Evolutionary conservation across 2,329 filamentous ascomycete genomes (phyloP).

Genomic region (Cladorrhinum sp.): DNA sequence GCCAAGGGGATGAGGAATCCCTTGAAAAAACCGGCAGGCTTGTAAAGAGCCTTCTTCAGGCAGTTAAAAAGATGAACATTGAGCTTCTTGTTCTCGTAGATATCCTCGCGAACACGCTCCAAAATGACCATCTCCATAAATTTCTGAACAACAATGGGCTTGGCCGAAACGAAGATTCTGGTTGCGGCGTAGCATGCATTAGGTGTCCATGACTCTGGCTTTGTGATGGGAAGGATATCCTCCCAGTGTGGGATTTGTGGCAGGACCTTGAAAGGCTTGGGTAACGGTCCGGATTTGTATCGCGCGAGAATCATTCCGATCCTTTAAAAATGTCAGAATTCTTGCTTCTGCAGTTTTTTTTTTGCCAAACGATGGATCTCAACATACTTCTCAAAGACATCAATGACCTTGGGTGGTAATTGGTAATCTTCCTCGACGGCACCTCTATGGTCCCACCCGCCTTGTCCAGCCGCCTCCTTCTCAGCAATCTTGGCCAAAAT

Average conservation of each 20-base stretch:
- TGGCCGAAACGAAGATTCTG: constrained; percentile 84
- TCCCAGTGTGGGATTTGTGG: constrained; percentile 92
- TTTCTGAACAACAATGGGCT: constrained; percentile 73
- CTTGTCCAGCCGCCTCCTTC: constrained; percentile 61
- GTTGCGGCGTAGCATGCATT: constrained; percentile 79
- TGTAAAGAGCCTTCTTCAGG: constrained; percentile 65
- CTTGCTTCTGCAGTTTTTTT: constrained; percentile 18
- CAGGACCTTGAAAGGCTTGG: constrained; percentile 96
- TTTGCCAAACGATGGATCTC: neutral
- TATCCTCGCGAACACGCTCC: constrained; percentile 88
- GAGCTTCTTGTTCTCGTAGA: constrained; percentile 88
- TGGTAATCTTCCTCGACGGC: constrained; percentile 76
- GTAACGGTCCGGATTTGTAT: constrained; percentile 94
- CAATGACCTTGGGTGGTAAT: constrained; percentile 84
- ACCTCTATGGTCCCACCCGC: constrained; percentile 15
- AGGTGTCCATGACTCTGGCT: constrained; percentile 47
- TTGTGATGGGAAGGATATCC: constrained; percentile 36
- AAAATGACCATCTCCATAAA: constrained; percentile 87
- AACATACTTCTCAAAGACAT: constrained; percentile 82
- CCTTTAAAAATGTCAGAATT: constrained; percentile 41
- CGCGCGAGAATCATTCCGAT: constrained; percentile 84
- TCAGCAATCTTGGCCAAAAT: constrained; percentile 93
- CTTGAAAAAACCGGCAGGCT: constrained; percentile 95
- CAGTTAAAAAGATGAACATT: constrained; percentile 95
- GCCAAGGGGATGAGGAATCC: constrained; percentile 87